Evolutionary conservation across 2,329 filamentous ascomycete species (phyloP), one percentile per base, ranked within the genome.

Genomic region (Fusarium sp.): DNA sequence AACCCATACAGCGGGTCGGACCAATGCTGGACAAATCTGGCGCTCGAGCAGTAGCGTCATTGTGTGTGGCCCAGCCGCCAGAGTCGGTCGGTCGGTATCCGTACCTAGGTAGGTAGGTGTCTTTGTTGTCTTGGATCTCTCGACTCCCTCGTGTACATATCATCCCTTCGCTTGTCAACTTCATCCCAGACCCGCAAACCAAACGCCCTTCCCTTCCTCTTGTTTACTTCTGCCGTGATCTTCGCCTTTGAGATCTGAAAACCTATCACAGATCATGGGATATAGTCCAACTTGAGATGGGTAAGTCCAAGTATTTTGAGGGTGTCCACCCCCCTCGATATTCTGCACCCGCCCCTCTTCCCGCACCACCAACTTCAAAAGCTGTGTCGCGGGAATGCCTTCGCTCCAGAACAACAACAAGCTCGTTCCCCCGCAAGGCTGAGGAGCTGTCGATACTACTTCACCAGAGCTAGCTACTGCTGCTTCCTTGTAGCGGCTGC

Each of bases 281-380:
- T 72, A 71, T 70, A 77, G 75, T 68, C 75, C 74, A 70, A 80
- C 77, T 77, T 80, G 75, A 82, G 78, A 82, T 82, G 81, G 80
- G 81, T 82, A 74, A 82, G 81, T 82, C 70, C 54, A 52, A 71
- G 58, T 62, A 67, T 68, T 68, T 76, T 58, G 34, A 66, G 60
- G 69, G 74, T 68, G 72, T 37, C 68, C 74, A 71, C 73, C 60
- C 70, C 52, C 68, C 69, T 66, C 67, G 56, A 71, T 59, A 67
- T 64, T 54, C 64, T 66, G 68, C 64, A 61, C 66, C 73, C 66
- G 74, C 73, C 76, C 73, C 74, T 77, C 75, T 69, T 71, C 73
- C 67, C 67, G 62, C 73, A 71, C 64, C 68, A 76, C 71, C 64
- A 39, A 39, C 72, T 68, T 48, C 60, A 67, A 71, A 69, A 67